These are phyloP conservation scores for Daldinia concentrica DNA, from an alignment of 495 filamentous ascomycete species.

Conservation along the genomic window DNA sequence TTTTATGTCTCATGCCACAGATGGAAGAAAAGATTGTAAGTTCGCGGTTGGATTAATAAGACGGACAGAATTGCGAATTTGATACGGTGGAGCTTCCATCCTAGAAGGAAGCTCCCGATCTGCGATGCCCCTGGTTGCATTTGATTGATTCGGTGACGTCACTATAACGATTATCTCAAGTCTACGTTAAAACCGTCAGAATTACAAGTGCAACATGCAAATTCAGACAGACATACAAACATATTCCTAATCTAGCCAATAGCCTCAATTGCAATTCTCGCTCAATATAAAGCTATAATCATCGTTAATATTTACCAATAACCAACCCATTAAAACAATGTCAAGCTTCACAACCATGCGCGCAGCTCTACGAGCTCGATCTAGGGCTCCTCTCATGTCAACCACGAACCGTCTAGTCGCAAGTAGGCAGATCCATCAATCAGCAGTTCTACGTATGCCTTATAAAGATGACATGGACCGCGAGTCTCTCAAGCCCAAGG, in stretches of 20 bases:
- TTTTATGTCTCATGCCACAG: not conserved
- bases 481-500: conserved; percentile 51
- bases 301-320: not conserved
- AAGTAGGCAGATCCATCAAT: conserved; percentile 40
- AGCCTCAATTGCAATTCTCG: not conserved
- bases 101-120: not conserved
- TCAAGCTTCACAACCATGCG: conserved; percentile 31
- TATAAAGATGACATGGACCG: conserved; percentile 57
- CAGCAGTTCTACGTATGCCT: conserved; percentile 19
- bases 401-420: conserved; percentile 20
- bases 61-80: not conserved
- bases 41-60: not conserved
- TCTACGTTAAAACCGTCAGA: conserved; percentile 1
- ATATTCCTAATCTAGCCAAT: not conserved
- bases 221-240: not conserved
- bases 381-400: conserved; percentile 17
- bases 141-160: conserved; percentile 32
- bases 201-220: conserved; percentile 5
- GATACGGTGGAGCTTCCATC: conserved; percentile 7
- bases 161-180: conserved; percentile 24
- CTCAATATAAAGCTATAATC: not conserved
- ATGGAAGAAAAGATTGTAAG: not conserved
- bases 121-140: not conserved
- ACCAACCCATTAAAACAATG: conserved; percentile 11
- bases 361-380: conserved; percentile 34